Percentiles rank a stretch among this genome's conserved stretches.
These are phyloP conservation scores for Sporothrix sp. DNA, from an alignment of 2,329 filamentous ascomycete genomes.

Conservation along the genomic window DNA sequence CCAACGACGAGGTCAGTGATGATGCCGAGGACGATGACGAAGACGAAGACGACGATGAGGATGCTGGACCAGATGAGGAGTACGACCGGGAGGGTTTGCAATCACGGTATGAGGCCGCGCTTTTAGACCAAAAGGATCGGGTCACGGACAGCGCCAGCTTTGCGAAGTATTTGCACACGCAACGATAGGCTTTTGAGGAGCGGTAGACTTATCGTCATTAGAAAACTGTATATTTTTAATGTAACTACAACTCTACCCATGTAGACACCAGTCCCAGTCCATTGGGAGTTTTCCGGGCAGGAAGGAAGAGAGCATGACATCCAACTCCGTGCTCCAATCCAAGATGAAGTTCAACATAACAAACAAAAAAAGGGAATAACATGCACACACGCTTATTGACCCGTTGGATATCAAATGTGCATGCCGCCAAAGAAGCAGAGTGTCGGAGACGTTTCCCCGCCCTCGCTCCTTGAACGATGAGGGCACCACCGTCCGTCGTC, in stretches of 20 bases:
- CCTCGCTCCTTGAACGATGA: no score
- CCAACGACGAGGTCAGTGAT: slow-evolving; percentile 31
- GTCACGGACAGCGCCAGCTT: slow-evolving; percentile 49
- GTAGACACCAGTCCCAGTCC: neutral
- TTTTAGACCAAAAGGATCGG: slow-evolving; percentile 44
- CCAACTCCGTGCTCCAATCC: slow-evolving; percentile 7
- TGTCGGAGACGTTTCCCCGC: no score
- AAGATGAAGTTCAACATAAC: neutral
- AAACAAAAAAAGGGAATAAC: neutral
- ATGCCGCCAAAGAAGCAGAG: no score
- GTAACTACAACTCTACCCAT: neutral
- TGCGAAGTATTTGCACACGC: slow-evolving; percentile 47
- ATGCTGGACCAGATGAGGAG: slow-evolving; percentile 50
- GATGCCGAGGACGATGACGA: slow-evolving; percentile 40
- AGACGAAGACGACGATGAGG: slow-evolving; percentile 51
- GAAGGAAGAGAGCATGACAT: neutral
- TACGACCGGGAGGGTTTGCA: slow-evolving; percentile 57
- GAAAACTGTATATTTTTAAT: neutral
- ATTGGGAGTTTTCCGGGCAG: no score
- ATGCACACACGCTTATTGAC: no score
- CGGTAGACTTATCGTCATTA: no score
- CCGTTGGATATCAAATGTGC: no score
- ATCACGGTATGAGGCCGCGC: slow-evolving; percentile 65
- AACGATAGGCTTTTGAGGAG: slow-evolving; percentile 23
- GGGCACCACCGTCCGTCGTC: no score